Conservation (phyloP, 2,329 filamentous ascomycete genomes). For the Hymenoscyphus fraxineus region DNA sequence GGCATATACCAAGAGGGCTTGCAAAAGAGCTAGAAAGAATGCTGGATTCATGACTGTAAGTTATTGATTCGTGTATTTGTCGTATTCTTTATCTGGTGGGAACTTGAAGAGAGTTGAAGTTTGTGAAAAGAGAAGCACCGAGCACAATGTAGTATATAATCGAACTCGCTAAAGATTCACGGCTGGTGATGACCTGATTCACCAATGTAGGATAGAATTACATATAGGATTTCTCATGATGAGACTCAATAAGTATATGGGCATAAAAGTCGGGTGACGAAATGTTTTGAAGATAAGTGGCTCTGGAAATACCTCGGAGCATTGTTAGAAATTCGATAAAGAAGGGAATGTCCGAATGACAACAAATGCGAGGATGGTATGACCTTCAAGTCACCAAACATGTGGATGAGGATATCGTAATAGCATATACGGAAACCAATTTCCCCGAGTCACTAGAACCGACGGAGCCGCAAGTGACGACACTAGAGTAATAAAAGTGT, state of each 20-base stretch:
- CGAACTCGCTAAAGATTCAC: neutral
- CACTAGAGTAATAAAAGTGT: too few relatives aligned
- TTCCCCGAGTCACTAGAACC: too few relatives aligned
- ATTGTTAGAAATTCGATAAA: conserved; percentile 5
- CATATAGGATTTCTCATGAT: neutral
- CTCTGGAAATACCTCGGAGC: neutral
- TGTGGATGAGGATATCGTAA: neutral
- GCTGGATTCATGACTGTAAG: conserved; percentile 11
- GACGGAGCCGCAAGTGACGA: neutral
- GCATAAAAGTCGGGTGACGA: conserved; percentile 2
- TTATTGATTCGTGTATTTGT: neutral
- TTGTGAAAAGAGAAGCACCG: neutral
- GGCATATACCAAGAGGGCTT: conserved; percentile 14
- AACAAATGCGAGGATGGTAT: neutral
- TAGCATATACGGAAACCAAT: neutral
- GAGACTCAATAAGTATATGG: neutral
- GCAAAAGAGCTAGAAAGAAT: conserved; percentile 5
- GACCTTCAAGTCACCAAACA: neutral
- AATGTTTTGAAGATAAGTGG: neutral
- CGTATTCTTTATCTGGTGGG: neutral
- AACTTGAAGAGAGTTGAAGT: neutral
- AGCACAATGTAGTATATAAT: neutral
- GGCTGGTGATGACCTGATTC: neutral
- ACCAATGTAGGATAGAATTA: neutral
- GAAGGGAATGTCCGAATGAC: neutral